phyloP scores from a whole-genome alignment of 148 eudicot species.

The Diospyros kaki region DNA sequence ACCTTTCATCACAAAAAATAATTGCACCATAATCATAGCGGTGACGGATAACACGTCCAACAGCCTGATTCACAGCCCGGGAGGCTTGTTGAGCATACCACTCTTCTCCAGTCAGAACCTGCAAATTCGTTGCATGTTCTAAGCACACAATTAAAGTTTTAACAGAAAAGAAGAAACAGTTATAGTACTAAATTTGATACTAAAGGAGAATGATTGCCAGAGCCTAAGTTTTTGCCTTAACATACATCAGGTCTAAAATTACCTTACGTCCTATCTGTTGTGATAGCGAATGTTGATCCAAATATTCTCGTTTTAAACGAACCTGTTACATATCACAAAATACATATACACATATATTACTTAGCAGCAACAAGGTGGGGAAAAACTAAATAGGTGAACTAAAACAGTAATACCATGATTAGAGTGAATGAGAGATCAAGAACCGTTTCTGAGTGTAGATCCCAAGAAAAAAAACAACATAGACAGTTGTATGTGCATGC shows the following conservation, averaged over 20 bases:
- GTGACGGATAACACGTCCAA: conserved; percentile 99
- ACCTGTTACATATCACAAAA: conserved; percentile 40
- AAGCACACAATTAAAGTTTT: neutral
- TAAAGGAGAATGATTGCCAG: neutral
- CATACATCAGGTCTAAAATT: conserved; percentile 12
- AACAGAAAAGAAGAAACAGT: neutral
- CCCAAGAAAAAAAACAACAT: neutral
- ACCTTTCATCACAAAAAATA: conserved; percentile 98
- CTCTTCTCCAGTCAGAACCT: conserved; percentile 89
- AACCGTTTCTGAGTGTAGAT: neutral
- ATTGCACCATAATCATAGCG: conserved; percentile 97
- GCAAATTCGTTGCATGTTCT: conserved; percentile 14
- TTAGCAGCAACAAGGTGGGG: neutral
- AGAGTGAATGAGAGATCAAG: neutral
- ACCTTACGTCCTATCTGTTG: conserved; percentile 37
- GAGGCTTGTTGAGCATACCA: conserved; percentile 96
- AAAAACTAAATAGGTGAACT: neutral
- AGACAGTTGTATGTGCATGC: neutral
- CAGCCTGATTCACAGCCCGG: conserved; percentile 98
- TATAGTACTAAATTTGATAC: neutral
- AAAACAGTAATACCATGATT: neutral
- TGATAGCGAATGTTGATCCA: conserved; percentile 57
- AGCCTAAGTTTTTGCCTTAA: neutral
- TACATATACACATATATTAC: neutral
- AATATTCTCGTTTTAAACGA: conserved; percentile 85